These are phyloP conservation scores for Candida albicans DNA, from an alignment of 1,139 yeast species.

Conservation along the genomic window DNA sequence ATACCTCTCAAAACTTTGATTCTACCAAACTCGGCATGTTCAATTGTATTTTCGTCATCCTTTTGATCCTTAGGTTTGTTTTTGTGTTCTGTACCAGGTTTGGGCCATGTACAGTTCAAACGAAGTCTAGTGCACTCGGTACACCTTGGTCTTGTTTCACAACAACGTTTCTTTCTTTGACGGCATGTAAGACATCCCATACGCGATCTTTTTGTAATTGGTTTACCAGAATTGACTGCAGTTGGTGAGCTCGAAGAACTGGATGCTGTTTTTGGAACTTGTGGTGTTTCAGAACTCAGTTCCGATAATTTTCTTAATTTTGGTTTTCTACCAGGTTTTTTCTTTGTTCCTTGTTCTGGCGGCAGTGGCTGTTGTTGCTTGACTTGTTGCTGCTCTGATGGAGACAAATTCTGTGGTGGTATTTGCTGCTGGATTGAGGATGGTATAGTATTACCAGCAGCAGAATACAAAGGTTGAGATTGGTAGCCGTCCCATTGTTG, in stretches of 20 bases:
- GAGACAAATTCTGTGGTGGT: conserved; percentile 4
- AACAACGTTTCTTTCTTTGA: conserved; percentile 46
- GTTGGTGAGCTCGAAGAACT: background rate
- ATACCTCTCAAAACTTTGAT: conserved; percentile 64
- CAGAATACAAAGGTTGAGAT: conserved; percentile 4
- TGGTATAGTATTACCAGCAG: background rate
- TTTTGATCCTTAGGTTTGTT: conserved; percentile 51
- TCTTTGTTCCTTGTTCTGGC: conserved; percentile 3
- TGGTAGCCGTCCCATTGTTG: conserved; percentile 7
- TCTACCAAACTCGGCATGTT: conserved; percentile 56
- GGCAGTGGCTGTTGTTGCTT: background rate
- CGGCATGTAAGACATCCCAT: conserved; percentile 51
- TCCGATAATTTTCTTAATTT: conserved; percentile 4
- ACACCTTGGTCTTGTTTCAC: conserved; percentile 44
- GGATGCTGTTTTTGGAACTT: background rate
- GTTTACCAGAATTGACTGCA: conserved; percentile 11
- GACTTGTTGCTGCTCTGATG: conserved; percentile 4
- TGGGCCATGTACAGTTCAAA: conserved; percentile 51
- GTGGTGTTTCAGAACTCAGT: background rate
- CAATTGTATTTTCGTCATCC: conserved; percentile 45
- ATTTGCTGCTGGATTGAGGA: background rate
- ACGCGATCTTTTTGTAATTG: conserved; percentile 36
- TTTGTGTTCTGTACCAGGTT: conserved; percentile 49
- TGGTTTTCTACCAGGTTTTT: conserved; percentile 11
- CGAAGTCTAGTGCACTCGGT: conserved; percentile 43